These are phyloP conservation scores for Paralagenidium karlingii DNA, from an alignment of 352 stramenopile species.

Conservation along the genomic window DNA sequence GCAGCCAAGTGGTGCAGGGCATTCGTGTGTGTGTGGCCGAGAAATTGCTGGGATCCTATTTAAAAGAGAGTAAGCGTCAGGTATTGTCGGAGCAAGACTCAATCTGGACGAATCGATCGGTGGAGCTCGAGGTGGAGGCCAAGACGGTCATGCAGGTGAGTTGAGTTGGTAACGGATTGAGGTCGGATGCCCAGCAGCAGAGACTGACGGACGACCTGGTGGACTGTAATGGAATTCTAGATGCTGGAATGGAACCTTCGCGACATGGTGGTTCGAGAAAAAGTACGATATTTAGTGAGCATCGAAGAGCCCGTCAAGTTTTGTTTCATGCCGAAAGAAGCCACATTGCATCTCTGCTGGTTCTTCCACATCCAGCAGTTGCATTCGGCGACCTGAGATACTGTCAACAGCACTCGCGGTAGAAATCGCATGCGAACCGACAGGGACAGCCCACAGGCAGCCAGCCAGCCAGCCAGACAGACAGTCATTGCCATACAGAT, in stretches of 20 bases:
- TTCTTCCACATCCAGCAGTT: slow-evolving; percentile 23
- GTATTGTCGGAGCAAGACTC: slow-evolving; percentile 7
- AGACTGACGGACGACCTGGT: not conserved
- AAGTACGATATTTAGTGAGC: slow-evolving; percentile 26
- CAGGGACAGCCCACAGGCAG: no score
- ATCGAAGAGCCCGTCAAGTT: slow-evolving; percentile 25
- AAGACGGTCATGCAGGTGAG: slow-evolving; percentile 33
- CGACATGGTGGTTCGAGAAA: slow-evolving; percentile 31
- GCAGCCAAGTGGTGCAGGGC: slow-evolving; percentile 51
- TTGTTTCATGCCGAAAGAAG: slow-evolving; percentile 31
- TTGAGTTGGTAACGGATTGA: not conserved
- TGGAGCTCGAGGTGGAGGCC: slow-evolving; percentile 27
- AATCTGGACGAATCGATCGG: slow-evolving; percentile 3
- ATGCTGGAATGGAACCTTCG: slow-evolving; percentile 43
- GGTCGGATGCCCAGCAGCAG: not conserved
- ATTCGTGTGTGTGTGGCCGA: slow-evolving; percentile 46
- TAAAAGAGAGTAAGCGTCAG: slow-evolving; percentile 24
- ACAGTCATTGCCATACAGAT: no score
- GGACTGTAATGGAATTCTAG: slow-evolving; percentile 7
- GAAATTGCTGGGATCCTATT: slow-evolving; percentile 40
- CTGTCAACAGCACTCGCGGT: no score
- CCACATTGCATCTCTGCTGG: slow-evolving; percentile 31
- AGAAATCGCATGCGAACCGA: no score
- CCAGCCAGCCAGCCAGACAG: no score
- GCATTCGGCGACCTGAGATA: no score